Percentiles rank a stretch among this genome's conserved stretches.
Conservation (phyloP, 306 rosid genomes). For the Inga oerstediana region DNA sequence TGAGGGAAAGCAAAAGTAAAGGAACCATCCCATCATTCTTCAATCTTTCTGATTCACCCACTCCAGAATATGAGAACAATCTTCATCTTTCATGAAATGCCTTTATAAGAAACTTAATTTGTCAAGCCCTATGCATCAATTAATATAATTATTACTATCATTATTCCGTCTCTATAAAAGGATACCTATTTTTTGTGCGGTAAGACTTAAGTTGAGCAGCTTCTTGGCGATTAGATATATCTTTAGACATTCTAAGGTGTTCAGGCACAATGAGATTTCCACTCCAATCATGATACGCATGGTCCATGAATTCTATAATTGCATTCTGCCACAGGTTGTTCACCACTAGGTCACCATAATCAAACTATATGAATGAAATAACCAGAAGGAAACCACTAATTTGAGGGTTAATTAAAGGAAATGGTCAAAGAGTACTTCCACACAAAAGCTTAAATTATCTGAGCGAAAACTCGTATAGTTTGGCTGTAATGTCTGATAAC, state of each 20-base stretch:
- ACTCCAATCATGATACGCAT: slow-evolving; percentile 55
- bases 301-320: slow-evolving; percentile 62
- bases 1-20: slow-evolving; percentile 32
- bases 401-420: slow-evolving; percentile 22
- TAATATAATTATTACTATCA: slow-evolving; percentile 1
- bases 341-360: slow-evolving; percentile 29
- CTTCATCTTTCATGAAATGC: slow-evolving; percentile 73
- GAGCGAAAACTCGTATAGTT: neutral
- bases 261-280: slow-evolving; percentile 65
- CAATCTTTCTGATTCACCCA: slow-evolving; percentile 66
- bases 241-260: slow-evolving; percentile 60
- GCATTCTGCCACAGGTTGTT: slow-evolving; percentile 57
- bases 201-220: slow-evolving; percentile 61
- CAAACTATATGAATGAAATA: neutral
- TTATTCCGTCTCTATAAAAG: neutral
- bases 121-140: slow-evolving; percentile 8
- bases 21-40: slow-evolving; percentile 20
- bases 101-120: slow-evolving; percentile 41
- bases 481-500: neutral
- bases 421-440: neutral
- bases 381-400: neutral
- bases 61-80: slow-evolving; percentile 72
- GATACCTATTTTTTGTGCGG: slow-evolving; percentile 68
- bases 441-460: neutral
- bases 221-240: slow-evolving; percentile 51